Conservation (phyloP, 257 asterid genomes). For the Capsicum rhomboideum region DNA sequence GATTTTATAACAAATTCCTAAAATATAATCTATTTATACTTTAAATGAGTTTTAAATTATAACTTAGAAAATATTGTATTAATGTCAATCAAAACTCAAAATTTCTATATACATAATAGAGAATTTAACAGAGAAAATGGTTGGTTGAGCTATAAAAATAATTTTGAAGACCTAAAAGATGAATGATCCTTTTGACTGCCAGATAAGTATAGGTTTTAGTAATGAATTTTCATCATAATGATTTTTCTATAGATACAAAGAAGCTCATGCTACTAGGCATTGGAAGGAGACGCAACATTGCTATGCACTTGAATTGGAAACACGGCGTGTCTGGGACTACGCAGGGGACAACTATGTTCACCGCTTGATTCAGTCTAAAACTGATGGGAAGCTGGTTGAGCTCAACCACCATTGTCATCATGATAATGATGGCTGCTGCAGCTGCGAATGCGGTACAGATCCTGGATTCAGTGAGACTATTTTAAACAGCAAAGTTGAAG, state of each 20-base stretch:
- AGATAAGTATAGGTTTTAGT: background rate
- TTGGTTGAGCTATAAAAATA: background rate
- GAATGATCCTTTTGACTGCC: slow-evolving; percentile 2
- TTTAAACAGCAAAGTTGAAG: slow-evolving; percentile 64
- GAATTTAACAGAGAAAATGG: background rate
- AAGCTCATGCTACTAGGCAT: slow-evolving; percentile 73
- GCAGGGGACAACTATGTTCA: slow-evolving; percentile 97
- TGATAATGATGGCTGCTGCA: slow-evolving; percentile 35
- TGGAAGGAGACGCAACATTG: slow-evolving; percentile 98
- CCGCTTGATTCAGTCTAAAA: slow-evolving; percentile 85
- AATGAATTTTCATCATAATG: background rate
- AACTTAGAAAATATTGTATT: background rate
- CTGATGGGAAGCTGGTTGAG: slow-evolving; percentile 93
- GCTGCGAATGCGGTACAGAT: slow-evolving; percentile 27
- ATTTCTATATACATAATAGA: background rate
- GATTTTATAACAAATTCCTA: background rate
- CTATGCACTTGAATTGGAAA: slow-evolving; percentile 94
- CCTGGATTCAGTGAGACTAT: slow-evolving; percentile 42
- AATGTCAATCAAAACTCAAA: background rate
- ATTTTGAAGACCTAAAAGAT: slow-evolving; percentile 8
- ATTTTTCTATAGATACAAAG: slow-evolving; percentile 48
- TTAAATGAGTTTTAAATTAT: background rate
- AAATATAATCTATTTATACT: background rate
- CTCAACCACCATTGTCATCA: slow-evolving; percentile 56
- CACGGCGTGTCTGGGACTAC: slow-evolving; percentile 96